Evolutionary conservation across 371 early-diverging fungal genomes (phyloP), one percentile per base, ranked within the genome.

Genomic region (Zancudomyces culisetae): DNA sequence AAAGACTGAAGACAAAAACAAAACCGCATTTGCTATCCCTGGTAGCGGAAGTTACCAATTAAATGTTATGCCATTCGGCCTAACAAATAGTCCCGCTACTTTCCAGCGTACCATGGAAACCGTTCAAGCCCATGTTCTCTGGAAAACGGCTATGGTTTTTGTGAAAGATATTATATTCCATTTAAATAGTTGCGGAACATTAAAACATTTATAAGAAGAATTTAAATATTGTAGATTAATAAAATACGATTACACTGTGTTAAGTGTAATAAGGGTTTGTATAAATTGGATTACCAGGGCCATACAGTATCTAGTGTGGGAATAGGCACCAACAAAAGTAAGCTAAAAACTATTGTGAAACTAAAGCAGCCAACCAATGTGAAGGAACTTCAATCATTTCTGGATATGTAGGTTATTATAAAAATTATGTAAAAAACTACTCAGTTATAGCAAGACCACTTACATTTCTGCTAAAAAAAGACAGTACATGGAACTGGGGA

Each of bases 91-190:
- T 15, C 63, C 63, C 1, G 56, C 58, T 0, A 20, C 55, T 0
- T 78, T 77, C 49, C 71, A 70, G 40, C 13, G 51, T 0, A 18
- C 55, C 1, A 71, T 78, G 64, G 63, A 66, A 42, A 13, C 51
- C 0, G 49, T 74, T 0, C 60, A 79, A 0, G 29, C 52, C 0
- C 59, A 66, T 1, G 55, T 60, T 24, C 26, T 69, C 0, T 72
- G 71, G 48, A 55, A 60, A 2, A 73, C 53, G 22, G 61, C 60
- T 0, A 43, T 73, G 0, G 61, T 72, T 1, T 80, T 73, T 39
- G 42, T 80, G 0, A 77, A 82, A 52, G 74, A 79, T 53, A 72
- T 79, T 0, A 71, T 83, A 20, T 78, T 61, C 46, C 67, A 68
- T 6, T 46, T 64, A 12, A 66, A 59, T 12, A 19, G 28, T 19